phyloP scores from a whole-genome alignment of 768 basidiomycete genomes.

The Udeniomyces megalosporus region DNA sequence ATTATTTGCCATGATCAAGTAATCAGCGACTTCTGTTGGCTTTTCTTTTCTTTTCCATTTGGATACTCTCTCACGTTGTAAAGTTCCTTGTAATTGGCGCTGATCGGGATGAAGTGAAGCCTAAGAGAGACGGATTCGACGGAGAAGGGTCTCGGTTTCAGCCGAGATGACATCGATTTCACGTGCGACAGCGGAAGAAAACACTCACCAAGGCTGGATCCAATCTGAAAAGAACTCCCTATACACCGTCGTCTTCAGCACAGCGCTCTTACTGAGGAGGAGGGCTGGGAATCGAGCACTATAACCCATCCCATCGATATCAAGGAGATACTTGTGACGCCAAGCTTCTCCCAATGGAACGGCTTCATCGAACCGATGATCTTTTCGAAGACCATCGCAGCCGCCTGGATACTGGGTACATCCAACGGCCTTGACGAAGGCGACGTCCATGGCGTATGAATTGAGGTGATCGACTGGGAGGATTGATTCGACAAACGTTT shows the following conservation, averaged over 20 bases:
- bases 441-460: conserved; percentile 66
- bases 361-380: conserved; percentile 54
- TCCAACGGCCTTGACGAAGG: conserved; percentile 63
- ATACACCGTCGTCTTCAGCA: conserved; percentile 80
- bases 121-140: conserved; percentile 30
- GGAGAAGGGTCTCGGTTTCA: too few species aligned
- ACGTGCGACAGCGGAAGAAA: background rate
- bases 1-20: too few species aligned
- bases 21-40: too few species aligned
- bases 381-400: conserved; percentile 43
- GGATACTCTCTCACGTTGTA: conserved; percentile 61
- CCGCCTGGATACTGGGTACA: conserved; percentile 56
- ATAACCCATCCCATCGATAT: conserved; percentile 91
- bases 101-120: conserved; percentile 90
- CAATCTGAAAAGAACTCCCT: conserved; percentile 80
- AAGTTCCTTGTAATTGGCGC: conserved; percentile 56
- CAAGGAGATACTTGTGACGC: conserved; percentile 82
- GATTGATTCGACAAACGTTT: conserved; percentile 39
- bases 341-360: conserved; percentile 75
- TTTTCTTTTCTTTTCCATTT: too few species aligned
- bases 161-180: too few species aligned
- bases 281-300: conserved; percentile 58
- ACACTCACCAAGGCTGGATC: conserved; percentile 68
- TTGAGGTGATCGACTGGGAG: conserved; percentile 52
- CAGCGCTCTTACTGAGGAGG: conserved; percentile 71